A percentile compares a stretch with the other conserved stretches of the same genome.
Conservation (phyloP, 129 eudicot genomes). For the Artemisia annua region DNA sequence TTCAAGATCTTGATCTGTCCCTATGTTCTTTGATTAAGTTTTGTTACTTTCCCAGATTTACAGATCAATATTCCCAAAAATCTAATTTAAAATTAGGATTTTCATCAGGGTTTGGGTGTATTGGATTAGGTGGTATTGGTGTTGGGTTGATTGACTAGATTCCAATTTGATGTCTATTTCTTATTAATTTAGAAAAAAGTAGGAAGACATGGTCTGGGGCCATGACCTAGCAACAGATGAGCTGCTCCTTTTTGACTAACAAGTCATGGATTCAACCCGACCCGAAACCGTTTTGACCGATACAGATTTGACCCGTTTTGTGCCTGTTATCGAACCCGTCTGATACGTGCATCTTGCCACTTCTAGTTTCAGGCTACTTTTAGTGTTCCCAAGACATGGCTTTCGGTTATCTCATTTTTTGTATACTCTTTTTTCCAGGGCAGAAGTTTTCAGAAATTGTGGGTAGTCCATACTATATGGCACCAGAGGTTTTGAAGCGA, state of each 20-base stretch:
- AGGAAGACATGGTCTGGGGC: conserved; percentile 30
- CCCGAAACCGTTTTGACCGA: not conserved
- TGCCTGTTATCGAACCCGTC: not conserved
- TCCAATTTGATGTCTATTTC: conserved; percentile 32
- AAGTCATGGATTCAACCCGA: conserved; percentile 22
- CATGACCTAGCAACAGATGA: conserved; percentile 8
- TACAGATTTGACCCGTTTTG: too few species aligned
- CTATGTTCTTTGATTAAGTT: not conserved
- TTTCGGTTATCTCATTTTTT: not conserved
- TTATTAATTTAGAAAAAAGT: conserved; percentile 24
- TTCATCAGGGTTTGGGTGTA: conserved; percentile 19
- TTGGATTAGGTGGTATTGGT: conserved; percentile 24
- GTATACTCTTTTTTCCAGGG: conserved; percentile 42
- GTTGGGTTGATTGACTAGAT: conserved; percentile 21
- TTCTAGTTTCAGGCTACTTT: conserved; percentile 5
- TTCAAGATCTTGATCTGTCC: conserved; percentile 17
- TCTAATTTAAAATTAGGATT: not conserved
- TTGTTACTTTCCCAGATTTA: not conserved
- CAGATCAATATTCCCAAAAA: not conserved
- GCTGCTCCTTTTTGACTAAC: conserved; percentile 34
- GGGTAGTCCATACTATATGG: conserved; percentile 95
- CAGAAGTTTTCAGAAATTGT: conserved; percentile 92
- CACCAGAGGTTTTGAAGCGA: conserved; percentile 81
- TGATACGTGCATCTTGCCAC: not conserved
- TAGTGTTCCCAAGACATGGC: conserved; percentile 1